These are phyloP conservation scores for Cystofilobasidium ferigula DNA, from an alignment of 768 basidiomycete genomes.

Conservation along the genomic window DNA sequence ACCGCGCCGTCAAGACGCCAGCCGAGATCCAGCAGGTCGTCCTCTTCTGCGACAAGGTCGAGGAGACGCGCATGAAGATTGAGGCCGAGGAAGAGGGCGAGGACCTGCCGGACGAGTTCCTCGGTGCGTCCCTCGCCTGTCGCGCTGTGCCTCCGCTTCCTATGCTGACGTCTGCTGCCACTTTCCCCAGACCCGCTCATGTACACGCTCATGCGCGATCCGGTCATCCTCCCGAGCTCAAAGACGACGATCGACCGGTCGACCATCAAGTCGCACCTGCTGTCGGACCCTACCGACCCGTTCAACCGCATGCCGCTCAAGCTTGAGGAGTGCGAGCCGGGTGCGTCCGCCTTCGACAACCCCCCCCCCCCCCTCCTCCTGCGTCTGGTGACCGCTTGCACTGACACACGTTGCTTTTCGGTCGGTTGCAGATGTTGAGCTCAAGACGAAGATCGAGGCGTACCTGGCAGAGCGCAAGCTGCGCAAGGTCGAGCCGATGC, in stretches of 20 bases:
- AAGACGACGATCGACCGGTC: conserved; percentile 65
- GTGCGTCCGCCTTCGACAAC: conserved; percentile 44
- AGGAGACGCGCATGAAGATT: conserved; percentile 64
- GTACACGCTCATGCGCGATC: conserved; percentile 88
- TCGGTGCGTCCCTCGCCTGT: conserved; percentile 48
- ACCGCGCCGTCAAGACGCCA: conserved; percentile 58
- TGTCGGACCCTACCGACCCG: conserved; percentile 85
- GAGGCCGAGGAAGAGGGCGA: conserved; percentile 72
- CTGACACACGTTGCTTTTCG: background rate
- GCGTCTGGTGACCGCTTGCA: background rate
- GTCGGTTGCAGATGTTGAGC: conserved; percentile 47
- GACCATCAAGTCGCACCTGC: conserved; percentile 86
- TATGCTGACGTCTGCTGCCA: background rate
- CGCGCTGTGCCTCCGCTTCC: background rate
- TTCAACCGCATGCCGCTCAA: conserved; percentile 80
- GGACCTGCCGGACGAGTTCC: conserved; percentile 85
- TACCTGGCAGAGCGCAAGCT: conserved; percentile 51
- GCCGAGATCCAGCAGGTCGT: conserved; percentile 61
- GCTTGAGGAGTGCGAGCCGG: conserved; percentile 65
- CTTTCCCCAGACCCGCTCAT: conserved; percentile 65
- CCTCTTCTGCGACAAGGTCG: conserved; percentile 67
- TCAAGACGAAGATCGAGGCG: conserved; percentile 62
- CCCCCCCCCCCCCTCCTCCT: background rate
- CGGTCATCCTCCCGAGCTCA: conserved; percentile 79
- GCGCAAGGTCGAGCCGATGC: conserved; percentile 20